Conservation (phyloP, 2,329 filamentous ascomycete species). For the Pyrenochaeta sp. region DNA sequence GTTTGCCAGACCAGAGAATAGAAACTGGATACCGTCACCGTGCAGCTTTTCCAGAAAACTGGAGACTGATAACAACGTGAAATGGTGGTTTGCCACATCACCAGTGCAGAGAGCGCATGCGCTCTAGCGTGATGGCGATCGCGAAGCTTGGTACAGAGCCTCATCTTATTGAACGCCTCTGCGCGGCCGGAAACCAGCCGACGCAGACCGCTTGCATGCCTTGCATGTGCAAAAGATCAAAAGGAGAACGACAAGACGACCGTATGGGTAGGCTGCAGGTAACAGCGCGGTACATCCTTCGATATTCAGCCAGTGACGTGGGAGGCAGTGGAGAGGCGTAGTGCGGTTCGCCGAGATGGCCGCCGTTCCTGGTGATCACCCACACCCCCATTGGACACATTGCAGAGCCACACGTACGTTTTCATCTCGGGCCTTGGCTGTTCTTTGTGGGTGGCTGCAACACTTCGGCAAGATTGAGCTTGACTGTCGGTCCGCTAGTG, state of each 20-base stretch:
- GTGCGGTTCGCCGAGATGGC: conserved; percentile 31
- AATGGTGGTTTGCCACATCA: conserved; percentile 36
- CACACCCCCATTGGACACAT: conserved; percentile 11
- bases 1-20: conserved; percentile 36
- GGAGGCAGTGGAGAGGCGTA: conserved; percentile 18
- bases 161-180: conserved; percentile 23
- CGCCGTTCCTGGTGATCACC: conserved; percentile 6
- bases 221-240: conserved; percentile 15
- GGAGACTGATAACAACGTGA: conserved; percentile 29
- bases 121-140: conserved; percentile 28
- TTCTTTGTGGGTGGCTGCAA: conserved; percentile 6
- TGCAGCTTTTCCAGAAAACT: conserved; percentile 32
- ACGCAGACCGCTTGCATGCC: conserved; percentile 26
- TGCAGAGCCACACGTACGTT: conserved; percentile 19
- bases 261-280: conserved; percentile 19
- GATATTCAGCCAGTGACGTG: conserved; percentile 27
- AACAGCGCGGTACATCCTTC: conserved; percentile 11
- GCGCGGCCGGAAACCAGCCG: conserved; percentile 35
- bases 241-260: conserved; percentile 16
- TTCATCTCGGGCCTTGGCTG: neutral
- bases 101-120: conserved; percentile 5
- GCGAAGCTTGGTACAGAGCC: conserved; percentile 26
- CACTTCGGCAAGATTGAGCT: conserved; percentile 12
- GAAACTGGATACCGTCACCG: conserved; percentile 38
- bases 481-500: conserved; percentile 25